phyloP scores from a whole-genome alignment of 768 basidiomycete genomes.

The Macrolepiota albuminosa region DNA sequence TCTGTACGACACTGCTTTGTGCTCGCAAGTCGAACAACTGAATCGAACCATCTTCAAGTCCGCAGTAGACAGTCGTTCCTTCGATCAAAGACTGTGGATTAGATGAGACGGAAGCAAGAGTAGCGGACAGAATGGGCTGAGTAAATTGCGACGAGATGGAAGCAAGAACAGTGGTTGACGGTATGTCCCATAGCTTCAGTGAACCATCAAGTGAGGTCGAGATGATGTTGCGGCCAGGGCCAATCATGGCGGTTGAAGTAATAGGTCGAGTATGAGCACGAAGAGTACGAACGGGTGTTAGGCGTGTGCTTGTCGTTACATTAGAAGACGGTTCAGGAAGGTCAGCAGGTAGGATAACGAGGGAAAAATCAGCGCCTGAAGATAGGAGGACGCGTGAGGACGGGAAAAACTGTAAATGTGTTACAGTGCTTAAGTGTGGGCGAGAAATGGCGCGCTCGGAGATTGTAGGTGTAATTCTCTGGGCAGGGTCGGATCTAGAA shows the following conservation, averaged over 20 bases:
- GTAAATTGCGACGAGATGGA: slow-evolving; percentile 34
- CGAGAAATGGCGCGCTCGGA: slow-evolving; percentile 28
- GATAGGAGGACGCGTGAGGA: slow-evolving; percentile 70
- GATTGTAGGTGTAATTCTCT: slow-evolving; percentile 20
- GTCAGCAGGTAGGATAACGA: slow-evolving; percentile 63
- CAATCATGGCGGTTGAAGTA: slow-evolving; percentile 60
- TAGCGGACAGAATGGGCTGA: slow-evolving; percentile 39
- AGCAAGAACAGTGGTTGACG: slow-evolving; percentile 42
- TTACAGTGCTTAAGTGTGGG: slow-evolving; percentile 51
- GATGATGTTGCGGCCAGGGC: slow-evolving; percentile 60
- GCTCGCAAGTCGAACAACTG: slow-evolving; percentile 51
- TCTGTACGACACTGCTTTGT: slow-evolving; percentile 23
- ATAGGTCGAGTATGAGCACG: slow-evolving; percentile 63
- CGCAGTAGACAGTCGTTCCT: slow-evolving; percentile 43
- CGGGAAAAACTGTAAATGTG: slow-evolving; percentile 60
- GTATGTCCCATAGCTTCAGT: slow-evolving; percentile 69
- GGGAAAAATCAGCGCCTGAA: slow-evolving; percentile 60
- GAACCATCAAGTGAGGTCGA: slow-evolving; percentile 68
- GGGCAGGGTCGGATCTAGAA: slow-evolving; percentile 15
- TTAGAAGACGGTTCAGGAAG: slow-evolving; percentile 22
- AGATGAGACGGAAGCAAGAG: slow-evolving; percentile 31
- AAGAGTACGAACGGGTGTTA: slow-evolving; percentile 55
- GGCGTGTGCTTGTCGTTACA: slow-evolving; percentile 24
- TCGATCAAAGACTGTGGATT: slow-evolving; percentile 23
- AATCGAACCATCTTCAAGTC: slow-evolving; percentile 50